phyloP scores from a whole-genome alignment of 2,329 filamentous ascomycete species.

The Botrytis tulipae region DNA sequence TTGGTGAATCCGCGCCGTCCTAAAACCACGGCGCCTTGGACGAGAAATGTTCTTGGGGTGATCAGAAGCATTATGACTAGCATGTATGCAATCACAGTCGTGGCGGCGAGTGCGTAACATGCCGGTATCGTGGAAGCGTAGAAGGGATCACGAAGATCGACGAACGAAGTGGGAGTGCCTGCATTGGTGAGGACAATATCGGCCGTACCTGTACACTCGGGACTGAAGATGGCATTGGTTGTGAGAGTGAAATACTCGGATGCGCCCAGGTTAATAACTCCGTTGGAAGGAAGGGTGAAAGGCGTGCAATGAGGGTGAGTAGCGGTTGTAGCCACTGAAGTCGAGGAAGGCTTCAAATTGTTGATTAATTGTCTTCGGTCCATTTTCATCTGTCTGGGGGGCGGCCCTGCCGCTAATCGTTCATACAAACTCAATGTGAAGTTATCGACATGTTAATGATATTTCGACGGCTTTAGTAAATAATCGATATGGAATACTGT shows the following conservation, averaged over 20 bases:
- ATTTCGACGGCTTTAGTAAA: not conserved
- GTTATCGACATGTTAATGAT: conserved; percentile 15
- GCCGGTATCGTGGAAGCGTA: conserved; percentile 92
- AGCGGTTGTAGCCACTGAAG: conserved; percentile 36
- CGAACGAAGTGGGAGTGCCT: conserved; percentile 25
- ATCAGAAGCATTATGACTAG: conserved; percentile 87
- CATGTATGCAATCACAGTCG: conserved; percentile 84
- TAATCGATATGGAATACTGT: not conserved
- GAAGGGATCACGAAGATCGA: conserved; percentile 77
- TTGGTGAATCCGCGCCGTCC: conserved; percentile 82
- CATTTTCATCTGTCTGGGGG: conserved; percentile 29
- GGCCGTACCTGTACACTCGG: conserved; percentile 46
- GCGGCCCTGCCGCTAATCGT: conserved; percentile 34
- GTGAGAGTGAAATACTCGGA: conserved; percentile 43
- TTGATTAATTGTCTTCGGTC: conserved; percentile 37
- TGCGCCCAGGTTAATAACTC: conserved; percentile 45
- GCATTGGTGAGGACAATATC: conserved; percentile 33
- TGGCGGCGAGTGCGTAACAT: conserved; percentile 87
- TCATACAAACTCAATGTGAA: conserved; percentile 20
- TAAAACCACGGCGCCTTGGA: conserved; percentile 79
- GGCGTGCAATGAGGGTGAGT: conserved; percentile 56
- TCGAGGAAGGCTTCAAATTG: conserved; percentile 24
- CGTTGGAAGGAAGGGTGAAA: conserved; percentile 59
- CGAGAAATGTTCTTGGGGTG: conserved; percentile 87
- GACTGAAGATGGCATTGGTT: conserved; percentile 49